Percentiles rank a stretch among this genome's conserved stretches.
These are phyloP conservation scores for Diplotaxis tenuifolia DNA, from an alignment of 345 rosid species.

Conservation along the genomic window DNA sequence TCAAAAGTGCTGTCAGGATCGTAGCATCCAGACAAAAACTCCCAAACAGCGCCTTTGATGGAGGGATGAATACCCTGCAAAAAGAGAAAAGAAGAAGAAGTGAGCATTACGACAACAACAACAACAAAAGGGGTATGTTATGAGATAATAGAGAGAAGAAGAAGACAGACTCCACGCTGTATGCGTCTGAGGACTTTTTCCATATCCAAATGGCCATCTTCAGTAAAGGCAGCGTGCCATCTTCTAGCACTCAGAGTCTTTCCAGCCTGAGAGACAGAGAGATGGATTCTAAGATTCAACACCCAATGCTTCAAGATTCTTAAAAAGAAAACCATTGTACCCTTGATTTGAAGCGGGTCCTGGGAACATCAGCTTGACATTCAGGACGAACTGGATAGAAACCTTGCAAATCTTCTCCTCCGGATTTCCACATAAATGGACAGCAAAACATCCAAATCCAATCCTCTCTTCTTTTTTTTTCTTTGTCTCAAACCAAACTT, in stretches of 20 bases:
- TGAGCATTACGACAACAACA: constrained; percentile 13
- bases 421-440: constrained; percentile 48
- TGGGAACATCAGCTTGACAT: constrained; percentile 59
- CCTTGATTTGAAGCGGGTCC: background rate
- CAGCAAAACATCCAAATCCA: constrained; percentile 38
- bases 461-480: background rate
- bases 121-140: background rate
- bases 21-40: constrained; percentile 86
- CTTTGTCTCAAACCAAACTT: too few species aligned
- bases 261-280: background rate
- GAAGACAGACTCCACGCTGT: constrained; percentile 72
- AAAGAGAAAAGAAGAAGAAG: constrained; percentile 26
- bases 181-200: constrained; percentile 45
- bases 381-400: constrained; percentile 77
- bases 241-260: background rate
- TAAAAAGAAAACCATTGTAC: background rate
- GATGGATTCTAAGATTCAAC: background rate
- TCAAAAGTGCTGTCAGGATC: constrained; percentile 89
- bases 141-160: background rate
- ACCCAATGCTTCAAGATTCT: background rate
- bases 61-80: constrained; percentile 97
- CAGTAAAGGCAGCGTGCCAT: background rate
- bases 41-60: constrained; percentile 88
- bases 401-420: constrained; percentile 60
- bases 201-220: background rate